These are phyloP conservation scores for Macrophomina phaseolina DNA, from an alignment of 2,329 filamentous ascomycete species.

Conservation along the genomic window DNA sequence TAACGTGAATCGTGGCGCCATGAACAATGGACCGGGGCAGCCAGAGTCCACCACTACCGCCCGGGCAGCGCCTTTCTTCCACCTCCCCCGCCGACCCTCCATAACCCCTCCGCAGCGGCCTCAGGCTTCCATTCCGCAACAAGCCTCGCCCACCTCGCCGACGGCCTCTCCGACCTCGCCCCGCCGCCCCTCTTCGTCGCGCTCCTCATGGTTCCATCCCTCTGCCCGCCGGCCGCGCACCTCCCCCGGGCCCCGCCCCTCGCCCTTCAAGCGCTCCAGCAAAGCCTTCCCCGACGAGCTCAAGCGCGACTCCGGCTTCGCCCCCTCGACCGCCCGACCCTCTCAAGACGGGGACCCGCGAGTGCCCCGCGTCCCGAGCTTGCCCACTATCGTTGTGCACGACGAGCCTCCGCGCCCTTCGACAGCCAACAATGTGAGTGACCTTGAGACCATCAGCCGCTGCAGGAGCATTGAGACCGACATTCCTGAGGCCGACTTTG, in stretches of 20 bases:
- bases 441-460: conserved; percentile 30
- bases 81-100: conserved; percentile 9
- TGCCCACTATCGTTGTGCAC: conserved; percentile 54
- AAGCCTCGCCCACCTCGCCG: conserved; percentile 1
- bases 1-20: conserved; percentile 19
- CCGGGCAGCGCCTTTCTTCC: conserved; percentile 4
- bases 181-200: conserved; percentile 23
- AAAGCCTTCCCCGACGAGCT: conserved; percentile 41
- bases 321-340: conserved; percentile 37
- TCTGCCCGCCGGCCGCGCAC: conserved; percentile 43
- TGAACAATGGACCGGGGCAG: conserved; percentile 19
- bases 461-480: conserved; percentile 60
- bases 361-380: conserved; percentile 40
- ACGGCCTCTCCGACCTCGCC: conserved; percentile 10
- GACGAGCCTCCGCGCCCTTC: conserved; percentile 35
- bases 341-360: conserved; percentile 37
- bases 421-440: conserved; percentile 31
- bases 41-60: conserved; percentile 1
- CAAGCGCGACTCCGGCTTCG: conserved; percentile 49
- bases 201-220: conserved; percentile 37
- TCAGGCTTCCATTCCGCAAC: background rate
- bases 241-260: conserved; percentile 43
- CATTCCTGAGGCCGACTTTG: conserved; percentile 61
- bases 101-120: conserved; percentile 2
- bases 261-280: conserved; percentile 37